Evolutionary conservation across 495 filamentous ascomycete genomes (phyloP).

Genomic region (Platismatia glauca): DNA sequence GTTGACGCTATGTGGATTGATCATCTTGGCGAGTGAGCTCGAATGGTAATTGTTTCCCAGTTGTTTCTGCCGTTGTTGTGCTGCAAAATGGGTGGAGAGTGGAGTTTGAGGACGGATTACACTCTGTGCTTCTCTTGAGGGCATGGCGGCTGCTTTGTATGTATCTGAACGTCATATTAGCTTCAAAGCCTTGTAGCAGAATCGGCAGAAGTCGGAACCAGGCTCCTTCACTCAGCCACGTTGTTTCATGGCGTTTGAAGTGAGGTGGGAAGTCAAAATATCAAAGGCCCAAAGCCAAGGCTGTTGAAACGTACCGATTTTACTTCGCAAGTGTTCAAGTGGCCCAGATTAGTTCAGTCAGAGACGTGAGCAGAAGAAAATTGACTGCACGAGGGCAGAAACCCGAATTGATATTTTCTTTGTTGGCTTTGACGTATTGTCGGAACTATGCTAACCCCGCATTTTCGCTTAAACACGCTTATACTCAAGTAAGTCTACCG

Average conservation of each 20-base stretch:
- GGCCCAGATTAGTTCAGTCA: background rate
- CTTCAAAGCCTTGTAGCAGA: slow-evolving; percentile 4
- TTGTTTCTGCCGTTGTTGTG: slow-evolving; percentile 53
- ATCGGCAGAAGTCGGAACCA: slow-evolving; percentile 18
- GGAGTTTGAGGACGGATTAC: slow-evolving; percentile 38
- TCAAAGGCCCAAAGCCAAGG: background rate
- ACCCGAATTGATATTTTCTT: background rate
- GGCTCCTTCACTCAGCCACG: slow-evolving; percentile 7
- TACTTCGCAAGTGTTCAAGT: background rate
- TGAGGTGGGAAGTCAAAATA: background rate
- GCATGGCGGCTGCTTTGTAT: slow-evolving; percentile 17
- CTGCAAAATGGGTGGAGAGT: slow-evolving; percentile 48
- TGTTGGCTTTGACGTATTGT: slow-evolving; percentile 16
- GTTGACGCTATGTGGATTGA: slow-evolving; percentile 67
- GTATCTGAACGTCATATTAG: slow-evolving; percentile 8
- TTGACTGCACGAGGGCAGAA: background rate
- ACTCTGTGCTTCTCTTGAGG: slow-evolving; percentile 29
- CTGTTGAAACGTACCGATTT: background rate
- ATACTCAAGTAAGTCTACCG: slow-evolving; percentile 6
- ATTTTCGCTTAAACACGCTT: slow-evolving; percentile 18
- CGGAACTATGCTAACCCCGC: slow-evolving; percentile 12
- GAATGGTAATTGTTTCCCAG: slow-evolving; percentile 57
- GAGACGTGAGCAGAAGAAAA: background rate
- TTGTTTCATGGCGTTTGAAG: slow-evolving; percentile 5
- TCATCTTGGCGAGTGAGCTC: slow-evolving; percentile 51